Conservation (phyloP, 2,329 filamentous ascomycete genomes). For the Trichoderma semiorbis region DNA sequence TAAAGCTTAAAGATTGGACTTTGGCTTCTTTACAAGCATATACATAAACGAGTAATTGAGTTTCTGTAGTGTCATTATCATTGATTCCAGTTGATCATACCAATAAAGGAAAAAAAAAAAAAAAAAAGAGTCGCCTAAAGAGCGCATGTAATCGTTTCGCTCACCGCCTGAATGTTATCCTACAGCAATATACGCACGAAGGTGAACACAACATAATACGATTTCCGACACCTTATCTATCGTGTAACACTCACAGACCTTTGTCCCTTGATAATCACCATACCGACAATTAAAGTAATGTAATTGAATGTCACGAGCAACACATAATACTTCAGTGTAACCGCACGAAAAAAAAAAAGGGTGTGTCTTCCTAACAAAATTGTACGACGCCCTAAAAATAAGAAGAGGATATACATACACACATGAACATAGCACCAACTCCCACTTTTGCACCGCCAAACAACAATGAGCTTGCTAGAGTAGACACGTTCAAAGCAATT, state of each 20-base stretch:
- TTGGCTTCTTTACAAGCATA: not conserved
- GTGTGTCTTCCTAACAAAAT: not conserved
- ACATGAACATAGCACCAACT: not conserved
- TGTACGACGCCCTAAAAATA: not conserved
- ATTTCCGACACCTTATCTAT: not conserved
- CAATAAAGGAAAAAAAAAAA: too few relatives aligned
- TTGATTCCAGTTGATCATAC: not conserved
- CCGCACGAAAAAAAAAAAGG: not conserved
- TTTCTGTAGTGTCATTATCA: not conserved
- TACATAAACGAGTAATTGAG: not conserved
- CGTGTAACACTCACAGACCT: not conserved
- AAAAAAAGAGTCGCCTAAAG: not conserved
- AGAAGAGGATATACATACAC: not conserved
- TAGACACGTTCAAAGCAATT: not conserved
- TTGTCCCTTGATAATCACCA: not conserved
- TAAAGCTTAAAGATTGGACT: not conserved
- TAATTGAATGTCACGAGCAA: not conserved
- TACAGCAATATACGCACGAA: not conserved
- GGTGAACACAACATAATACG: not conserved
- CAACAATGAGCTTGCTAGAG: not conserved
- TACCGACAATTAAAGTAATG: not conserved
- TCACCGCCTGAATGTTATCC: not conserved
- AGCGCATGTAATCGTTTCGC: not conserved
- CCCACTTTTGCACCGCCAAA: not conserved
- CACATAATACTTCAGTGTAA: not conserved